phyloP scores from a whole-genome alignment of 495 filamentous ascomycete species.

The Cladorrhinum samala region DNA sequence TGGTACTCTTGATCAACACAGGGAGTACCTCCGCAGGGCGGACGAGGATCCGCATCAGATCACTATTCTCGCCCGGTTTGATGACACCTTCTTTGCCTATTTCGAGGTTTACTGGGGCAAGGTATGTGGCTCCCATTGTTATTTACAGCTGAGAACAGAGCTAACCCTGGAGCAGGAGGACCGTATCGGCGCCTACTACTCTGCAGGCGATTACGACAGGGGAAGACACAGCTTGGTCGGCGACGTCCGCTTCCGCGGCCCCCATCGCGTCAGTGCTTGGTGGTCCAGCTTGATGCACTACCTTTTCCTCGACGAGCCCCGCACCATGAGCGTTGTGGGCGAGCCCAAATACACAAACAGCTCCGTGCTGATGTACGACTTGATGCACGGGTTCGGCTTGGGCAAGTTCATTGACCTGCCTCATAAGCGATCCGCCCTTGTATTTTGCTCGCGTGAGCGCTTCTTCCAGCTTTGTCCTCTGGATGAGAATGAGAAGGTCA shows the following conservation, averaged over 20 bases:
- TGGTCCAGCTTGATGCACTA: conserved; percentile 65
- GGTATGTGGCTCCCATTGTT: conserved; percentile 38
- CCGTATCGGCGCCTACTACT: conserved; percentile 59
- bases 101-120: conserved; percentile 70
- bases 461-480: conserved; percentile 65
- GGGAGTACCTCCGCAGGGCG: conserved; percentile 52
- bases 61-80: conserved; percentile 55
- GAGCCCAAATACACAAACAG: conserved; percentile 57
- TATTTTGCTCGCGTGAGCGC: conserved; percentile 54
- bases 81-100: conserved; percentile 57
- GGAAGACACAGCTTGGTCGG: conserved; percentile 65
- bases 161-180: conserved; percentile 48
- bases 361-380: conserved; percentile 60
- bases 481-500: conserved; percentile 41
- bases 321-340: conserved; percentile 56
- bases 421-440: conserved; percentile 60
- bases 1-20: conserved; percentile 57
- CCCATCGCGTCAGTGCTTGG: conserved; percentile 62
- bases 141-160: too few species aligned
- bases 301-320: conserved; percentile 62
- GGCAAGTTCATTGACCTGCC: conserved; percentile 61
- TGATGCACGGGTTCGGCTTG: conserved; percentile 57
- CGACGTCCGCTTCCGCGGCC: conserved; percentile 55
- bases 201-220: conserved; percentile 57
- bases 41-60: conserved; percentile 59